Evolutionary conservation across 2,329 filamentous ascomycete genomes (phyloP).

Genomic region (Zalaria obscura): DNA sequence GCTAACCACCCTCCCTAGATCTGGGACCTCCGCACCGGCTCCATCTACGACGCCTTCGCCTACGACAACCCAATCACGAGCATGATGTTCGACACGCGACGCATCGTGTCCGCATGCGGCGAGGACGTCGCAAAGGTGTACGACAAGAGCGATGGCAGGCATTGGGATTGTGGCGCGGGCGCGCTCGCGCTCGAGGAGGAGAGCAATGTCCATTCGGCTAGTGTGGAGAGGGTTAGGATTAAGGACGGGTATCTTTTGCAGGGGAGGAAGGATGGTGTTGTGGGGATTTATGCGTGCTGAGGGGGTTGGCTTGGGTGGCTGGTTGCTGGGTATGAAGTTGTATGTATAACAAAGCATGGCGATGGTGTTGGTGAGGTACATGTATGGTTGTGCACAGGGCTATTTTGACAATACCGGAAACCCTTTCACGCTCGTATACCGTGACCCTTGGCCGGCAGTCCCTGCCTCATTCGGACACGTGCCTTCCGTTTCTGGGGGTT

Average conservation of each 20-base stretch:
- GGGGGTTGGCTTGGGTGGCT: slow-evolving; percentile 28
- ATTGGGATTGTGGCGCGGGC: slow-evolving; percentile 85
- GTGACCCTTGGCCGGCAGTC: too few species aligned
- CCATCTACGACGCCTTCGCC: slow-evolving; percentile 89
- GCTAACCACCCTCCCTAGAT: slow-evolving; percentile 48
- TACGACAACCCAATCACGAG: slow-evolving; percentile 84
- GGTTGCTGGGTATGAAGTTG: slow-evolving; percentile 5
- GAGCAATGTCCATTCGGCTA: slow-evolving; percentile 37
- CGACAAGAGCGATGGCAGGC: slow-evolving; percentile 87
- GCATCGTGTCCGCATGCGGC: slow-evolving; percentile 80
- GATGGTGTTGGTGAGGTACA: too few species aligned
- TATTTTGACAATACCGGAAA: too few species aligned
- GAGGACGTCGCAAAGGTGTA: slow-evolving; percentile 96
- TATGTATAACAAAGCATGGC: too few species aligned
- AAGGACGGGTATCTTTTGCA: slow-evolving; percentile 91
- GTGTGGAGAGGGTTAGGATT: slow-evolving; percentile 73
- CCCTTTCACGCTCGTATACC: too few species aligned
- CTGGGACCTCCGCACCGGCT: slow-evolving; percentile 93
- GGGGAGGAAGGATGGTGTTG: slow-evolving; percentile 71
- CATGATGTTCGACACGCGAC: slow-evolving; percentile 91
- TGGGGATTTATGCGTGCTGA: slow-evolving; percentile 80
- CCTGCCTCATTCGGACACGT: too few species aligned
- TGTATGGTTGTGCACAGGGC: too few species aligned
- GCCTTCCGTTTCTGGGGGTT: too few species aligned
- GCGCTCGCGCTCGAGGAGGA: slow-evolving; percentile 50